Evolutionary conservation across 176 grass and related monocot species (phyloP).

Genomic region (Bothriochloa decipiens): DNA sequence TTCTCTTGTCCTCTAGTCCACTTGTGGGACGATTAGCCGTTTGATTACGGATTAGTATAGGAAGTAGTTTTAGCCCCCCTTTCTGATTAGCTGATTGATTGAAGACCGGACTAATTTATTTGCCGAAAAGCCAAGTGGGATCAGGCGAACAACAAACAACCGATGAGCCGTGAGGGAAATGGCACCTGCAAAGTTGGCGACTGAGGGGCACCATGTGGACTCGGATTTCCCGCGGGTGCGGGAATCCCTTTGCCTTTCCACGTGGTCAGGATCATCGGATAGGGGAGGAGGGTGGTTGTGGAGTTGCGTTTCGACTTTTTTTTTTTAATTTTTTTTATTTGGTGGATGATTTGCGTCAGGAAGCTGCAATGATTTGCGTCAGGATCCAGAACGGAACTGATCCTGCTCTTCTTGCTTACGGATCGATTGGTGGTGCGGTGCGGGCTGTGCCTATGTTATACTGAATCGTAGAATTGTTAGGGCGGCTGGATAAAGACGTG

Average conservation of each 20-base stretch:
- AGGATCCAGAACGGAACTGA: not conserved
- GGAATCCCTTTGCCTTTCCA: conserved; percentile 32
- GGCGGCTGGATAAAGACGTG: not conserved
- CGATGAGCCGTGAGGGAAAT: conserved; percentile 5
- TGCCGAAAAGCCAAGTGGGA: conserved; percentile 5
- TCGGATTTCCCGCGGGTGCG: not conserved
- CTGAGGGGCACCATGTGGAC: not conserved
- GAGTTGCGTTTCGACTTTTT: not conserved
- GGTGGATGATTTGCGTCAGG: not conserved
- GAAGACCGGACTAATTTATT: not conserved
- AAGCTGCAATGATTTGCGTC: not conserved
- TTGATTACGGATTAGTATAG: not conserved
- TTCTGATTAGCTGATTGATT: not conserved
- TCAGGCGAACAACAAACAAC: not conserved
- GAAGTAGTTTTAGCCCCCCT: too few relatives aligned
- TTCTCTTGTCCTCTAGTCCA: conserved; percentile 13
- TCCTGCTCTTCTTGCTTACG: not conserved
- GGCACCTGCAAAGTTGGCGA: conserved; percentile 19
- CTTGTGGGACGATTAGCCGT: not conserved
- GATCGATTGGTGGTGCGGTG: not conserved
- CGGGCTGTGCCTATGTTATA: too few relatives aligned
- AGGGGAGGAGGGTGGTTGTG: not conserved
- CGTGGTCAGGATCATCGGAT: not conserved
- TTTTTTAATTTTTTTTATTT: not conserved
- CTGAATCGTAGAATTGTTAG: not conserved